Base-by-base conservation (phyloP, 2,329 filamentous ascomycete genomes). In the Xylariaceae sp. region DNA sequence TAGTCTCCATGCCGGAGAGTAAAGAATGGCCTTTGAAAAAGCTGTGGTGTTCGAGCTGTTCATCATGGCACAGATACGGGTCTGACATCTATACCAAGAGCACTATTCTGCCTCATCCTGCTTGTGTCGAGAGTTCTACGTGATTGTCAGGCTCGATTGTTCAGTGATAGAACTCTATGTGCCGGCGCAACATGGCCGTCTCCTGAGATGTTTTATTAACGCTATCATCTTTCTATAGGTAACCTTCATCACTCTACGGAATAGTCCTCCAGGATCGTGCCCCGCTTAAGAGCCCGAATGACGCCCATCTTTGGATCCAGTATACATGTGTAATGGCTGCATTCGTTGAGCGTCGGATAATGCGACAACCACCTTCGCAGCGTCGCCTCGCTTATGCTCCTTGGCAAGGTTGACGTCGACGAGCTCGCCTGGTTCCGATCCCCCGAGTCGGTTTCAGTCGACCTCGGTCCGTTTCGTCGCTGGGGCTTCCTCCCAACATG, bases 11-110 rank as follows among this genome's bases (percentile, higher is more conserved):
- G 81, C 80, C 81, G 80, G 71, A 83, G 75, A 84, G 81, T 67
- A 66, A 81, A 28, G 47, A 47, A 36, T 75, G 79, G 74, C 13
- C 79, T 77, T 78, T 75, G 72, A 76, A 81, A 82, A 83, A 84
- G 80, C 81, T 69, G 79, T 81, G 75, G 73, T 74, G 72, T 67
- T 71, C 69, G 70, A 83, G 80, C 66, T 62, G 62, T 70, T 71
- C 75, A 73, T 72, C 73, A 79, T 74, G 75, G 81, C 81, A 84
- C 81, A 84, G 81, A 84, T 84, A 84, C 81, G 79, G 80, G 81
- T 75, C 79, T 75, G 63, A 84, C 78, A 84, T 75, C 45, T 49
- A 49, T 14, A 52, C 42, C 14, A 48, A 53, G 42, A 42, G 13
- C 34, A 36, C 42, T 41, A 10, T 42, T 14, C 14, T 38, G n/a